Evolutionary conservation across 306 rosid species (phyloP), one percentile per base, ranked within the genome.

Genomic region (Calophaca sinica): DNA sequence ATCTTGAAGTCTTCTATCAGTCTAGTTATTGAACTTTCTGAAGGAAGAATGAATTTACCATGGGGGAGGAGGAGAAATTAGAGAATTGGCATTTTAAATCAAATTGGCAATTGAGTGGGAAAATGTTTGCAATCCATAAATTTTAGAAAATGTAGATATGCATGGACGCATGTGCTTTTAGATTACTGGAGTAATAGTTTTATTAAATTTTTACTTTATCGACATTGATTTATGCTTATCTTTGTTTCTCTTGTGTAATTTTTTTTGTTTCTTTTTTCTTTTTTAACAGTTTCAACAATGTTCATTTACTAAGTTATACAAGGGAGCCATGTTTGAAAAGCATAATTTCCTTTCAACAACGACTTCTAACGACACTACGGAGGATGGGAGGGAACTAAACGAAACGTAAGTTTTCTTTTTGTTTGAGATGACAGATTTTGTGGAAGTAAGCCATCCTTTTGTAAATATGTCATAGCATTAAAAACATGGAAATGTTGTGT

Each of bases 341-440:
- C 78, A 63, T 61, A 61, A 54, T 68, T 76, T 79, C 68, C 53
- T 82, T 28, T 82, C 86, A 38, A 85, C 88, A 10, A 11, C 28
- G 35, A 2, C 80, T 10, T 53, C 80, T n/a, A 54, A 75, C 71
- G 65, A 74, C 78, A n/a, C 86, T 32, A 44, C 84, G 32, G 72
- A 71, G 70, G 77, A 59, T 35, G 79, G 73, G 42, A 68, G 69
- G 41, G 80, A 79, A 62, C 32, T 72, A 35, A 14, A 67, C 9
- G 59, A 81, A 72, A 82, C 74, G 89, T 85, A 79, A 79, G 89
- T 76, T 66, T 66, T 65, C 29, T 64, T 73, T 55, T 28, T 73
- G 0, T 63, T 62, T 80, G 70, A 80, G 65, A 77, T 68, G 35
- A 73, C 71, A 15, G 6, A 62, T 46, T 39, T 33, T 50, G 10